A percentile compares a stretch with the other conserved stretches of the same genome.
Conservation (phyloP, 805 yeast genomes). For the Suhomyces prunicola region DNA sequence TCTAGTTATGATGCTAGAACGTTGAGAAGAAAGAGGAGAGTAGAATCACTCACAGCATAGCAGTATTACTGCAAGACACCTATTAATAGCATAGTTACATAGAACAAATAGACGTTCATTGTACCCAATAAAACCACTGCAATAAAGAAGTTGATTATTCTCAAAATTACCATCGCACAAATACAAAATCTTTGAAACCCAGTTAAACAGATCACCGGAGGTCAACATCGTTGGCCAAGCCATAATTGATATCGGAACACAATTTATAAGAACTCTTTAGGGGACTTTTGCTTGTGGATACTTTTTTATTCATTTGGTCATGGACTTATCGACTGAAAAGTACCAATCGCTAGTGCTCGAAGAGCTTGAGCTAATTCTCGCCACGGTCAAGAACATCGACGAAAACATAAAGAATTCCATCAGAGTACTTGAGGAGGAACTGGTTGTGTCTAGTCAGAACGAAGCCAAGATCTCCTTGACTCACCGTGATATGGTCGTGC, state of each 20-base stretch:
- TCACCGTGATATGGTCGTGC: constrained; percentile 14
- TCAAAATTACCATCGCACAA: no score
- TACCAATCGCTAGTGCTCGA: constrained; percentile 26
- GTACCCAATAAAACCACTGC: no score
- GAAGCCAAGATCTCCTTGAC: neutral
- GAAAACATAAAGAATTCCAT: constrained; percentile 24
- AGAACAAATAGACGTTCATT: neutral
- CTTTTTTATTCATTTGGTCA: no score
- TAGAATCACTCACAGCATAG: constrained; percentile 1
- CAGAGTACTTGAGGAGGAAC: constrained; percentile 15
- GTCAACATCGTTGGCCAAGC: no score
- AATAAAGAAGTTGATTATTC: no score
- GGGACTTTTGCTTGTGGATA: no score
- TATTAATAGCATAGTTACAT: neutral
- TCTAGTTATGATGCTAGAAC: neutral
- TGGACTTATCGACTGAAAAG: neutral
- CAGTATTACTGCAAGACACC: neutral
- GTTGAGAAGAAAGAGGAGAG: constrained; percentile 4
- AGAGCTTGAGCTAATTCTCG: constrained; percentile 33
- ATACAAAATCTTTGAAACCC: no score
- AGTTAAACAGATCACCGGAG: no score
- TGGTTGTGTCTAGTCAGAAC: neutral
- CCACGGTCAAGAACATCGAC: constrained; percentile 31
- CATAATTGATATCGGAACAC: no score
- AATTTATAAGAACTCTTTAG: no score